Base-by-base conservation (phyloP, 305 asterid genomes). In the Stenogyne calaminthoides region DNA sequence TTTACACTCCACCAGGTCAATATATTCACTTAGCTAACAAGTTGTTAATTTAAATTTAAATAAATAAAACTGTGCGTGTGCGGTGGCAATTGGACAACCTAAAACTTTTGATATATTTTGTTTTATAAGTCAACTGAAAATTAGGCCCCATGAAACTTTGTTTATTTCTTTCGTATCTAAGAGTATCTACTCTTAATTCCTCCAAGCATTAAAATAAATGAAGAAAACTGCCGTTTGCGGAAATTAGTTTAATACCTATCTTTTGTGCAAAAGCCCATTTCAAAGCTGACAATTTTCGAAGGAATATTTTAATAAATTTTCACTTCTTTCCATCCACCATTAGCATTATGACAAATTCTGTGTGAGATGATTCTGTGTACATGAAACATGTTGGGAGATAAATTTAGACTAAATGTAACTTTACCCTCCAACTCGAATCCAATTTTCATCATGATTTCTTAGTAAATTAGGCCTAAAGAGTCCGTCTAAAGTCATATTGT, bases 81-180 rank as follows among this genome's bases (percentile, higher is more conserved):
- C 2, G 46, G 57, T 36, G 70, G 74, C 70, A 57, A 36, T 61
- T 14, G 62, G n/a, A 42, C 69, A 65, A 77, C 69, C 46, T n/a
- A 29, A 52, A 62, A 14, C 55, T 39, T 40, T 18, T 59, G 18
- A 68, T 65, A 18, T 9, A 60, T 62, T 68, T 63, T 61, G 36
- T 56, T 25, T 72, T 69, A n/a, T 3, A 52, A 66, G 80, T 80
- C 83, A 80, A 80, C 80, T 72, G 34, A 39, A 32, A 39, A 20
- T 59, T 69, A 32, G 73, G 29, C 32, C 15, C 16, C 6, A 16
- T 64, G 3, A 20, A 49, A 20, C 37, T 15, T 64, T 39, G 22
- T 65, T 67, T 16, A 54, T 73, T 54, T 55, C 64, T 55, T 65
- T 32, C 71, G 29, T 74, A 66, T 74, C 78, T 46, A 5, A 56